Percentiles rank a stretch among this genome's conserved stretches.
Conservation (phyloP, 2,329 filamentous ascomycete genomes). For the Clarireedia homoeocarpa region DNA sequence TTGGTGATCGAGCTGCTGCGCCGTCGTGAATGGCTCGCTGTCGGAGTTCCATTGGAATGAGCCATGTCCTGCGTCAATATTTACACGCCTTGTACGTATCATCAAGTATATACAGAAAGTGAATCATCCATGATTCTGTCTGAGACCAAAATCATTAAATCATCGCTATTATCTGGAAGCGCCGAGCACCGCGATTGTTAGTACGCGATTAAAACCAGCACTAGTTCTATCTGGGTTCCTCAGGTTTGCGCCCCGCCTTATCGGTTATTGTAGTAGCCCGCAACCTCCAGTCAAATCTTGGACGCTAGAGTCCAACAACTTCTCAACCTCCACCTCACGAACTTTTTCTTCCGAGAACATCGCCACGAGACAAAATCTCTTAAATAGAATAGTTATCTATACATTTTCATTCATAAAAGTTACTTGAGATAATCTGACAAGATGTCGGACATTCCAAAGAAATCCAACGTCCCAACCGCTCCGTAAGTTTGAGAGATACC, state of each 20-base stretch:
- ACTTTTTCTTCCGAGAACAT: constrained; percentile 9
- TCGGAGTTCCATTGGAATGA: constrained; percentile 20
- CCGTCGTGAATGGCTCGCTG: constrained; percentile 16
- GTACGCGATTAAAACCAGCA: neutral
- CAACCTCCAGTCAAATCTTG: constrained; percentile 10
- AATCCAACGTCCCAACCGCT: constrained; percentile 50
- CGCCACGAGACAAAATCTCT: constrained; percentile 7
- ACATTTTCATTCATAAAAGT: constrained; percentile 1
- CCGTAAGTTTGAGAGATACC: constrained; percentile 42
- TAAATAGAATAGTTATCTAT: constrained; percentile 1
- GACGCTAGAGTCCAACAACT: constrained; percentile 11
- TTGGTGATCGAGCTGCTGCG: constrained; percentile 27
- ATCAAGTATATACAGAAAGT: neutral
- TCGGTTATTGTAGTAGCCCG: constrained; percentile 10
- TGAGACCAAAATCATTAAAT: neutral
- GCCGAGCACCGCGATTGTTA: neutral
- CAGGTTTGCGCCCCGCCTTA: constrained; percentile 11
- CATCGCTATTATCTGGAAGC: neutral
- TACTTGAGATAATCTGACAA: constrained; percentile 14
- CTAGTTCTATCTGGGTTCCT: neutral
- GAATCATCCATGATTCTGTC: neutral
- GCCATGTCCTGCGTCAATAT: constrained; percentile 18
- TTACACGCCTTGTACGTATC: constrained; percentile 10
- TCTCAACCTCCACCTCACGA: constrained; percentile 10
- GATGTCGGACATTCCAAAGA: constrained; percentile 59